Evolutionary conservation across 176 grass and related monocot species (phyloP), one percentile per base, ranked within the genome.

Genomic region (Canna indica): DNA sequence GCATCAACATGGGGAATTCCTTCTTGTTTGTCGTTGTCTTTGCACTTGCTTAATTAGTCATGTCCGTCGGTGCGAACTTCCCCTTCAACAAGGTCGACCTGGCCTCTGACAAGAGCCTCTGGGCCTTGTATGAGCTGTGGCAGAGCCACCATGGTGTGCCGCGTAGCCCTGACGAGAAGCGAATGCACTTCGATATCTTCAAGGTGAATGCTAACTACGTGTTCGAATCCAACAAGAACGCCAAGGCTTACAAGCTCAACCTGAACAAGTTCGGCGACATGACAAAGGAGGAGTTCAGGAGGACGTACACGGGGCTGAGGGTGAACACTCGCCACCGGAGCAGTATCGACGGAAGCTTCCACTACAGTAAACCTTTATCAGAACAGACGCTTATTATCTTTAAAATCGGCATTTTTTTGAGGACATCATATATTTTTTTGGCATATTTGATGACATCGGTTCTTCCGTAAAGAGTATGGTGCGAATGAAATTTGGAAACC

Each of bases 221-320:
- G 42, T 69, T 85, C 79, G 78, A 85, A 41, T 78, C 56, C 24
- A 88, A 95, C 80, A 81, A 82, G 75, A 77, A 61, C 64, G 82
- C 54, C 62, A 67, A 74, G 47, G 68, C 87, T 4, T 95, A 83
- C 76, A 75, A 80, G 75, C 83, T 95, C 14, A 80, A 67, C 15
- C 64, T 90, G 6, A 95, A 95, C 78, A 95, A 95, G 79, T 95
- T 95, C 66, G 87, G 74, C 20, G 91, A 95, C 87, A 76, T 90
- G 91, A 82, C 85, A 3, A 81, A 47, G 11, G 80, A 95, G 27
- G 87, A 95, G 85, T 90, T 90, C 44, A 76, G 67, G 29, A 77
- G 77, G 4, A 83, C 72, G 2, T 91, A 88, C 52, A 75, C 82
- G 3, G 84, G 91, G 2, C 72, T 75, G 45, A 72, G 79, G 77